A percentile compares a stretch with the other conserved stretches of the same genome.
These are phyloP conservation scores for Lotmaria passim DNA, from an alignment of 208 protist species.

Conservation along the genomic window DNA sequence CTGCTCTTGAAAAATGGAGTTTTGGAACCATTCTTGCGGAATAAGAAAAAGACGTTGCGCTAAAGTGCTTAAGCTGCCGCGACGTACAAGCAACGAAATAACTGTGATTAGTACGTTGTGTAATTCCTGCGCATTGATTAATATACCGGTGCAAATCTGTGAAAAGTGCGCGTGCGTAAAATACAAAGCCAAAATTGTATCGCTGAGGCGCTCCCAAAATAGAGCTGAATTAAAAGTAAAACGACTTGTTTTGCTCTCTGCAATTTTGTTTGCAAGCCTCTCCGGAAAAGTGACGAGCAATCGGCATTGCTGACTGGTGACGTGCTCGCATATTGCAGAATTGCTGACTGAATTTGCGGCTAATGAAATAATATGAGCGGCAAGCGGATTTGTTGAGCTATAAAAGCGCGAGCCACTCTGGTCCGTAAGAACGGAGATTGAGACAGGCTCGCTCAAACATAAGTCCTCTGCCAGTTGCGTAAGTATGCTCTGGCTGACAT, in stretches of 20 bases:
- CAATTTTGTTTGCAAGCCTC: conserved; percentile 26
- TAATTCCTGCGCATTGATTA: background rate
- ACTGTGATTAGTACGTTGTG: background rate
- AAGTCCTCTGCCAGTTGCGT: conserved; percentile 13
- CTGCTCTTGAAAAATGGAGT: conserved; percentile 5
- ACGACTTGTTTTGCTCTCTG: background rate
- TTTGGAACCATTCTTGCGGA: conserved; percentile 21
- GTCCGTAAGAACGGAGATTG: background rate
- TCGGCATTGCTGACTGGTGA: conserved; percentile 22
- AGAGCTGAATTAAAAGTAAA: conserved; percentile 24
- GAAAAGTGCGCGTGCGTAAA: conserved; percentile 25
- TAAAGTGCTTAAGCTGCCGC: conserved; percentile 14
- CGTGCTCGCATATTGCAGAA: conserved; percentile 4
- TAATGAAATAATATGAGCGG: conserved; percentile 10
- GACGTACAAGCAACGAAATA: conserved; percentile 8
- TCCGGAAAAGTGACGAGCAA: conserved; percentile 39
- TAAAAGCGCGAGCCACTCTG: conserved; percentile 5
- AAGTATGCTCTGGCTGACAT: background rate
- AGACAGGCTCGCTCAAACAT: conserved; percentile 13
- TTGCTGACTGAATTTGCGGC: conserved; percentile 3
- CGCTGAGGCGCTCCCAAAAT: conserved; percentile 34
- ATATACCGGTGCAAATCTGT: background rate
- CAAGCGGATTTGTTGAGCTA: conserved; percentile 14
- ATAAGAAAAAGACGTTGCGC: conserved; percentile 12
- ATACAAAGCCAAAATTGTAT: conserved; percentile 27